phyloP scores from a whole-genome alignment of 2,329 filamentous ascomycete species.

The Penicillium griseofulvum region DNA sequence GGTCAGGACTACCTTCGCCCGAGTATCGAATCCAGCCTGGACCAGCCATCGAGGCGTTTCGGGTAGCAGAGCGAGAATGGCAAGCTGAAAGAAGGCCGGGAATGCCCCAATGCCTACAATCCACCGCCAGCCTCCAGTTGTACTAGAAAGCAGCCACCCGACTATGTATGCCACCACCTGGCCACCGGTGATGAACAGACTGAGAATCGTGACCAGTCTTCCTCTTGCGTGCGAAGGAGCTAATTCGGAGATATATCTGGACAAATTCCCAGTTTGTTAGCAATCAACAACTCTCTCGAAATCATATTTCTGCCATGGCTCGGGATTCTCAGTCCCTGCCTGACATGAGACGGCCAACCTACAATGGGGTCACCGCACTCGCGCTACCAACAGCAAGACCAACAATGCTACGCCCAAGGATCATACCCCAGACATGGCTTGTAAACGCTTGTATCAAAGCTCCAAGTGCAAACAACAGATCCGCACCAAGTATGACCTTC shows the following conservation, averaged over 20 bases:
- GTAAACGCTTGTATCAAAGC: constrained; percentile 45
- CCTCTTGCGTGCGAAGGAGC: constrained; percentile 74
- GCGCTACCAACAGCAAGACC: constrained; percentile 49
- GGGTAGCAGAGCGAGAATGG: constrained; percentile 69
- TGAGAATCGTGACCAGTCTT: constrained; percentile 75
- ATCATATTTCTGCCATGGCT: background rate
- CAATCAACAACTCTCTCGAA: background rate
- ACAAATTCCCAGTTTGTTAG: background rate
- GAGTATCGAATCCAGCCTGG: constrained; percentile 59
- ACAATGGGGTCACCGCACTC: constrained; percentile 77
- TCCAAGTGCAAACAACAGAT: constrained; percentile 46
- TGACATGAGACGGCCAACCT: constrained; percentile 23
- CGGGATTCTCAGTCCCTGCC: background rate
- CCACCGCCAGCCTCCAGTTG: constrained; percentile 73
- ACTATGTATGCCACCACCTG: constrained; percentile 85
- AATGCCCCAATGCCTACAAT: constrained; percentile 83
- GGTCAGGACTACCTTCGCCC: constrained; percentile 64
- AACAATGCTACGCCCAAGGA: constrained; percentile 47
- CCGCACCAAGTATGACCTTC: constrained; percentile 48
- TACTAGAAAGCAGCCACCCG: constrained; percentile 70
- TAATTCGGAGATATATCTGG: constrained; percentile 77
- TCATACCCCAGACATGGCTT: constrained; percentile 45
- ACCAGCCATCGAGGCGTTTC: constrained; percentile 90
- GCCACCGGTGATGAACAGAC: constrained; percentile 80
- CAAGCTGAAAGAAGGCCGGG: constrained; percentile 70